A percentile compares a stretch with the other conserved stretches of the same genome.
Evolutionary conservation across 2,329 filamentous ascomycete genomes (phyloP).

Genomic region (Onygenales sp.): DNA sequence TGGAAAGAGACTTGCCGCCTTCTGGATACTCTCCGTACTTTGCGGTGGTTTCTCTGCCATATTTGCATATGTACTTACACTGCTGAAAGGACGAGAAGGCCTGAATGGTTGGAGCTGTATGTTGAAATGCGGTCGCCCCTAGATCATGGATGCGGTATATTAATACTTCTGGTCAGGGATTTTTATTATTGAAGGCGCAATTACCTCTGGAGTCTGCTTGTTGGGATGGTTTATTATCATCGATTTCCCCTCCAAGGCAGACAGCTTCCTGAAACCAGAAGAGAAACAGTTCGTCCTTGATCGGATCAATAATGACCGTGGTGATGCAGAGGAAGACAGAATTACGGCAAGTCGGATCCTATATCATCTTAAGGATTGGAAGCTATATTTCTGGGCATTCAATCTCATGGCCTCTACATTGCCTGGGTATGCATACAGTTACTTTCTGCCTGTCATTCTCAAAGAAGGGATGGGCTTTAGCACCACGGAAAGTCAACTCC

Average conservation of each 20-base stretch:
- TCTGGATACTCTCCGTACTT: slow-evolving; percentile 16
- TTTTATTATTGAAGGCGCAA: slow-evolving; percentile 20
- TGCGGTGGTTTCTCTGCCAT: slow-evolving; percentile 23
- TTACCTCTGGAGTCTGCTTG: slow-evolving; percentile 22
- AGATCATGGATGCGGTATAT: background rate
- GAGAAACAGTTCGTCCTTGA: slow-evolving; percentile 22
- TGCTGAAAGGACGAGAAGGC: slow-evolving; percentile 17
- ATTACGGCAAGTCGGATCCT: slow-evolving; percentile 18
- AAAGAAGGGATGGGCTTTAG: slow-evolving; percentile 27
- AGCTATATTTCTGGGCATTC: slow-evolving; percentile 27
- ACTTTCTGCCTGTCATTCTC: slow-evolving; percentile 31
- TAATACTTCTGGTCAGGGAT: slow-evolving; percentile 9
- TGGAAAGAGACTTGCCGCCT: slow-evolving; percentile 17
- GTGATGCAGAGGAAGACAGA: slow-evolving; percentile 21
- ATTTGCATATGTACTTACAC: slow-evolving; percentile 28
- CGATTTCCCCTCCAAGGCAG: slow-evolving; percentile 27
- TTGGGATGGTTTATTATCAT: slow-evolving; percentile 29
- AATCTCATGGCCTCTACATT: slow-evolving; percentile 17
- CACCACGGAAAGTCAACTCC: slow-evolving; percentile 21
- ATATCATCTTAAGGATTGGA: slow-evolving; percentile 25
- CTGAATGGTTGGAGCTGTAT: slow-evolving; percentile 31
- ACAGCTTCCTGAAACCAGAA: slow-evolving; percentile 15
- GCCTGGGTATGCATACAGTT: slow-evolving; percentile 23
- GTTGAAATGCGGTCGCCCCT: slow-evolving; percentile 5
- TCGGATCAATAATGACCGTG: slow-evolving; percentile 28